phyloP scores from a whole-genome alignment of 176 grass and related monocot species.

The Panicum miliaceum region DNA sequence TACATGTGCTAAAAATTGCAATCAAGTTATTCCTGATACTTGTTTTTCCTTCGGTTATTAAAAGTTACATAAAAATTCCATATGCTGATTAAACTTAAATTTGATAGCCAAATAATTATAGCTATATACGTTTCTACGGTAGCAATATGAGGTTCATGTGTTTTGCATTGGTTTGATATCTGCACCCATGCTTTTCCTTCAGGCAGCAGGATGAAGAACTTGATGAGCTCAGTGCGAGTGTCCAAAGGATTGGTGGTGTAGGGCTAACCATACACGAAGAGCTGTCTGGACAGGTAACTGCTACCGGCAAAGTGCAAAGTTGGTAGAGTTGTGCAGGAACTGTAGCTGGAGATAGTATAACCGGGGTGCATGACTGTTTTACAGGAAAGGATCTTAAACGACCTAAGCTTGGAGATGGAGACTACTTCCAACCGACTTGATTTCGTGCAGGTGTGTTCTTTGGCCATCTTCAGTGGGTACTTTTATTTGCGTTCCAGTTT shows the following conservation, averaged over 20 bases:
- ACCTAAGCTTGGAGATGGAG: conserved; percentile 88
- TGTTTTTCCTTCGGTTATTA: not conserved
- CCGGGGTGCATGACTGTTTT: not conserved
- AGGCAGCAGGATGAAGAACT: conserved; percentile 99
- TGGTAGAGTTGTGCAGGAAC: not conserved
- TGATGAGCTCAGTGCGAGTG: conserved; percentile 85
- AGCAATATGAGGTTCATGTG: not conserved
- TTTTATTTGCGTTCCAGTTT: not conserved
- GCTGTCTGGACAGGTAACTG: conserved; percentile 72
- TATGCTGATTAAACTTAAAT: not conserved
- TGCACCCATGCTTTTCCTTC: not conserved
- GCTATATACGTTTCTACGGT: not conserved
- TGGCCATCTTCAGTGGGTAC: not conserved
- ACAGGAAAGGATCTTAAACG: conserved; percentile 93
- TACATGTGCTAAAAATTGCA: not conserved
- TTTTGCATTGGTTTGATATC: conserved; percentile 19
- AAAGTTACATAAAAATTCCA: not conserved
- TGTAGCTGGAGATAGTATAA: not conserved
- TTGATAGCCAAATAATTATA: not conserved
- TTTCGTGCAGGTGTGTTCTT: conserved; percentile 73
- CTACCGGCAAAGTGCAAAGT: not conserved
- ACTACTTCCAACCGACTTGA: conserved; percentile 95
- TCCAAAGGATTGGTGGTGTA: conserved; percentile 86
- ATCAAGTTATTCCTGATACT: not conserved
- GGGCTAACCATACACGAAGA: conserved; percentile 99